phyloP scores from a whole-genome alignment of 177 flowering plant genomes.

The Vitis hybrid region DNA sequence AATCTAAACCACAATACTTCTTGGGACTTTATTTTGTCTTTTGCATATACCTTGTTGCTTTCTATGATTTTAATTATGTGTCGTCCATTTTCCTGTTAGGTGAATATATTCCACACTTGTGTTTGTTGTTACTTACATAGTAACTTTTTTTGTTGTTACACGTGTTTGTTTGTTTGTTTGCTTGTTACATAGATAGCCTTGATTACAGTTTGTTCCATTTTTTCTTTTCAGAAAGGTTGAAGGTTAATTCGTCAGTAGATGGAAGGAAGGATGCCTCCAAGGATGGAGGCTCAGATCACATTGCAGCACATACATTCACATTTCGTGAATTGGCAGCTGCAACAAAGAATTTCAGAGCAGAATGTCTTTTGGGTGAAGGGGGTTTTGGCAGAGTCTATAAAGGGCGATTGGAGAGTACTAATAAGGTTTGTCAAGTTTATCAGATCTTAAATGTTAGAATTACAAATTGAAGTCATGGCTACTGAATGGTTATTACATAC shows the following conservation, averaged over 20 bases:
- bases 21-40: background rate
- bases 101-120: background rate
- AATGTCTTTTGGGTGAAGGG: slow-evolving; percentile 69
- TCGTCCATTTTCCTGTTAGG: background rate
- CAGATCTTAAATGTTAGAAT: background rate
- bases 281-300: slow-evolving; percentile 38
- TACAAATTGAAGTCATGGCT: background rate
- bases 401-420: slow-evolving; percentile 55
- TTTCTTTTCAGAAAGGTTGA: slow-evolving; percentile 21
- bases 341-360: slow-evolving; percentile 57
- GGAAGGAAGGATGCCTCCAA: slow-evolving; percentile 23
- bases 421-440: slow-evolving; percentile 39
- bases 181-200: background rate
- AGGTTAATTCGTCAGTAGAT: slow-evolving; percentile 10
- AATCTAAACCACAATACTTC: slow-evolving; percentile 5
- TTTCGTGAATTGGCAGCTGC: slow-evolving; percentile 64
- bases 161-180: background rate
- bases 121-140: background rate
- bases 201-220: background rate
- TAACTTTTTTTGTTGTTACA: background rate
- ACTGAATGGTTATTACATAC: background rate
- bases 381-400: slow-evolving; percentile 71
- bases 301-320: slow-evolving; percentile 59
- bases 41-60: background rate
- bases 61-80: background rate